Conservation (phyloP, 495 filamentous ascomycete species). For the Zalerion maritima region DNA sequence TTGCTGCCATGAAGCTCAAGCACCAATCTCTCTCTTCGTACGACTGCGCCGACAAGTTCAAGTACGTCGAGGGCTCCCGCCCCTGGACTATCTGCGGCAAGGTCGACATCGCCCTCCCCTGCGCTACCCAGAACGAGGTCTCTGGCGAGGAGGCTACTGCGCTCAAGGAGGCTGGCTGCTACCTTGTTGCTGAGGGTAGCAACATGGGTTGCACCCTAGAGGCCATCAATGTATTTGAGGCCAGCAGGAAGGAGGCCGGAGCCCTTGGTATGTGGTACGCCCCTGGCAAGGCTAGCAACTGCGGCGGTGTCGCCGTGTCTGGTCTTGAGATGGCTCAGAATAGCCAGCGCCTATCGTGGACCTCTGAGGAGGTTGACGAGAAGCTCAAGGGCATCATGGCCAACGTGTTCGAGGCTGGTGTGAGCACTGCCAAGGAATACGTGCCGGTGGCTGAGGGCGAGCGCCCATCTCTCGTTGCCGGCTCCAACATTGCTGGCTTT, state of each 20-base stretch:
- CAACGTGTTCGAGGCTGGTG: conserved; percentile 79
- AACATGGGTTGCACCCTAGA: conserved; percentile 99
- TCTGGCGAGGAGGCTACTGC: conserved; percentile 73
- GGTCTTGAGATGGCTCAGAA: conserved; percentile 99
- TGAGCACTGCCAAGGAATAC: conserved; percentile 81
- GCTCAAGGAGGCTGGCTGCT: conserved; percentile 58
- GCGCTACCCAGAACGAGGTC: conserved; percentile 95
- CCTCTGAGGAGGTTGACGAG: conserved; percentile 75
- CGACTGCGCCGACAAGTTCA: conserved; percentile 45
- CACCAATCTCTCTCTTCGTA: conserved; percentile 64
- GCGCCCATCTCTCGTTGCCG: conserved; percentile 79
- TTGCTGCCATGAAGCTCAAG: conserved; percentile 73
- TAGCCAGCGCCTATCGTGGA: conserved; percentile 72
- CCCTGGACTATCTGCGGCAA: conserved; percentile 82
- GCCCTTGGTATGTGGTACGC: conserved; percentile 80
- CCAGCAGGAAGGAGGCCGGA: conserved; percentile 53
- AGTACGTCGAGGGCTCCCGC: conserved; percentile 75
- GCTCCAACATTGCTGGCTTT: conserved; percentile 94
- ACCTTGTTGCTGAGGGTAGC: conserved; percentile 90
- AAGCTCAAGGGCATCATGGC: conserved; percentile 93
- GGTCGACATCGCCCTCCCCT: conserved; percentile 85
- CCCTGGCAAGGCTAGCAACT: conserved; percentile 92
- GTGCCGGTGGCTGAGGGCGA: conserved; percentile 61
- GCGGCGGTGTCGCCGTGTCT: conserved; percentile 92
- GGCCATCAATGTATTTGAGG: conserved; percentile 90